Base-by-base conservation (phyloP, 1,284 basidiomycete genomes). In the Heterobasidion parviporum region DNA sequence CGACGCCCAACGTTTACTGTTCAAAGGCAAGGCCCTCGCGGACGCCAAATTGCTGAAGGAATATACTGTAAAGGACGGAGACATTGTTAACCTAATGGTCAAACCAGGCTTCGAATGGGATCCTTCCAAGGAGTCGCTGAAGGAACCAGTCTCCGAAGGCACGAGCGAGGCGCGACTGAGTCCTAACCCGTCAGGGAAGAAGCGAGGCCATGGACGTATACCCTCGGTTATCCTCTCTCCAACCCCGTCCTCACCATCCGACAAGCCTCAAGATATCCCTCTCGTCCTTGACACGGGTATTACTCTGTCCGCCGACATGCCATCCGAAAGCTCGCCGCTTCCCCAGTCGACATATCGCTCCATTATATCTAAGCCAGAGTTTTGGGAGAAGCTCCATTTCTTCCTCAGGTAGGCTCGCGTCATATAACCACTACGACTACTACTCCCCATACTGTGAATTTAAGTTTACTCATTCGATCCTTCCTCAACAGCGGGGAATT, bases 1-100 rank as follows among this genome's bases (percentile, higher is more conserved):
- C 51, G 81, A 88, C 65, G 76, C 79, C 18, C 93, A 96, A 70
- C 79, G 94, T 2, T 80, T 95, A 7, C 75, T 98, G 8, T 78
- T 95, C 57, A 96, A 94, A 71, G 94, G 94, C 57, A 98, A 98
- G 70, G 92, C 89, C 0, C 80, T 97, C 59, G 85, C 82, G 26
- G 94, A 96, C 72, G 75, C 72, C 44, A 94, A 94, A 68, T 80
- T 98, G 6, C 73, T 97, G 46, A 86, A 87, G 67, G 94, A 97
- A 68, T 98, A 96, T 74, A 81, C 75, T 62, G 78, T 95, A 63
- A 82, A 85, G 63, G 80, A 86, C 63, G 89, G 88, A 14, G 84
- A 89, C 59, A 87, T 83, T 32, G 74, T 96, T 62, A 93, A 88
- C 68, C 76, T 98, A 50, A 85, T 94, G 76, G 72, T 91, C 66